Evolutionary conservation across 1,284 basidiomycete species (phyloP).

Genomic region (Phaffia rhodozyma): DNA sequence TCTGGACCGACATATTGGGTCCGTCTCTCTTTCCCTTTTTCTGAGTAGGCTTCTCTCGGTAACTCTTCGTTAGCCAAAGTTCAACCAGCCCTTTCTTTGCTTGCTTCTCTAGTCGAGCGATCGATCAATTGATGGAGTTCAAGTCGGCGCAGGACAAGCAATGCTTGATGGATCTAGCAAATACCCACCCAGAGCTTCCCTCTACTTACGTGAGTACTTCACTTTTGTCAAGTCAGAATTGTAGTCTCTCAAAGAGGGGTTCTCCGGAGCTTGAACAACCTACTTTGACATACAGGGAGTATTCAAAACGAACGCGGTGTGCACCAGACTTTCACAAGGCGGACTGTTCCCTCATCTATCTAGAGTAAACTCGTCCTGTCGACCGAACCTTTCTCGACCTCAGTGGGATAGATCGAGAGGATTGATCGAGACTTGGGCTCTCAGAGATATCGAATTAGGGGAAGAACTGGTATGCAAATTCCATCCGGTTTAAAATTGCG

Average conservation of each 20-base stretch:
- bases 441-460: constrained; percentile 20
- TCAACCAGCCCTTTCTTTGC: not conserved
- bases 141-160: constrained; percentile 16
- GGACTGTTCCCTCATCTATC: constrained; percentile 23
- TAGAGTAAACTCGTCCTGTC: constrained; percentile 23
- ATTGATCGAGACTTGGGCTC: constrained; percentile 16
- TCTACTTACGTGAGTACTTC: constrained; percentile 16
- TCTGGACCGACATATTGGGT: constrained; percentile 12
- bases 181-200: constrained; percentile 21
- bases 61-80: not conserved
- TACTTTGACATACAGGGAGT: constrained; percentile 12
- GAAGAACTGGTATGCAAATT: constrained; percentile 22
- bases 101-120: not conserved
- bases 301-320: constrained; percentile 25
- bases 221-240: too few species aligned
- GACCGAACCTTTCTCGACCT: constrained; percentile 22
- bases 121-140: constrained; percentile 6
- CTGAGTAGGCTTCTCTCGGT: not conserved
- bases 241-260: too few species aligned
- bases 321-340: constrained; percentile 17
- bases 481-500: not conserved
- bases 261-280: not conserved
- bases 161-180: constrained; percentile 21
- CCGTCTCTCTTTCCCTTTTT: not conserved
- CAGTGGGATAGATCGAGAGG: constrained; percentile 17